phyloP scores from a whole-genome alignment of 2,329 filamentous ascomycete species.

The Penicillium verrucosum region DNA sequence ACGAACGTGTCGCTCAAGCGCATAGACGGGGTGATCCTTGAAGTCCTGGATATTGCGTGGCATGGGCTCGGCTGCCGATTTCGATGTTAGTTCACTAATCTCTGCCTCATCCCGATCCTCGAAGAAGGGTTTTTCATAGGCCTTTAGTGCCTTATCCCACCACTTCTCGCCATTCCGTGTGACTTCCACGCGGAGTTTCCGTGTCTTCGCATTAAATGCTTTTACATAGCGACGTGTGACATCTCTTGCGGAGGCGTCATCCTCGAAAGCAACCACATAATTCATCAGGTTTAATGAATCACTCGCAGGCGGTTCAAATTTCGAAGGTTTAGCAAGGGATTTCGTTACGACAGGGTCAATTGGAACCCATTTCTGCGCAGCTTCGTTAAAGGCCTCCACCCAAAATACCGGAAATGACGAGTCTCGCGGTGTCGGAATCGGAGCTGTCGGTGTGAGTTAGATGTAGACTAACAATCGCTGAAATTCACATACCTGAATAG shows the following conservation, averaged over 20 bases:
- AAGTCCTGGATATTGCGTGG: slow-evolving; percentile 83
- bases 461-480: background rate
- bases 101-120: slow-evolving; percentile 80
- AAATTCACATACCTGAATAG: slow-evolving; percentile 18
- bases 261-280: slow-evolving; percentile 84
- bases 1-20: slow-evolving; percentile 78
- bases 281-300: slow-evolving; percentile 73
- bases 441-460: slow-evolving; percentile 29
- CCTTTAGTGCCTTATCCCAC: slow-evolving; percentile 50
- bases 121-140: slow-evolving; percentile 43
- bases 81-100: slow-evolving; percentile 67
- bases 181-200: slow-evolving; percentile 72
- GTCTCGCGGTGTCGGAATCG: slow-evolving; percentile 56
- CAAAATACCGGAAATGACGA: slow-evolving; percentile 83
- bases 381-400: slow-evolving; percentile 85
- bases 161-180: slow-evolving; percentile 56
- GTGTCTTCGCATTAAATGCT: slow-evolving; percentile 85
- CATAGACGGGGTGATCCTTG: slow-evolving; percentile 79
- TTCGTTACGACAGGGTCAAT: slow-evolving; percentile 81
- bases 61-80: slow-evolving; percentile 75
- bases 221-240: slow-evolving; percentile 86
- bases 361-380: slow-evolving; percentile 86
- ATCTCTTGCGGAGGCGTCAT: slow-evolving; percentile 73
- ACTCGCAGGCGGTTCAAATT: slow-evolving; percentile 76
- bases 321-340: slow-evolving; percentile 70